Evolutionary conservation across 441 rosid genomes (phyloP).

Genomic region (Cnidoscolus chayamansa): DNA sequence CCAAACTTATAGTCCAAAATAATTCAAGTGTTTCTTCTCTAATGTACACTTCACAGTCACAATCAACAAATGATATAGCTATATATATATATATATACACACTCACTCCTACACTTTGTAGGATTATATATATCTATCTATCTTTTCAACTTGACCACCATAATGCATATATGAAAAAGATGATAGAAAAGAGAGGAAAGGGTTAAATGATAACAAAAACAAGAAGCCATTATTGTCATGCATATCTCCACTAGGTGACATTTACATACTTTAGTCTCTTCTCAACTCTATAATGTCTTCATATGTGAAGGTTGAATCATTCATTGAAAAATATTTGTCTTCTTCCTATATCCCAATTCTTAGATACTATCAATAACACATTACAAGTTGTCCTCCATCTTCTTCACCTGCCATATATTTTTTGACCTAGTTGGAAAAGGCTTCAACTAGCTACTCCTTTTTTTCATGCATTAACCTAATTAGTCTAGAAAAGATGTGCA

Average conservation of each 20-base stretch:
- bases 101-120: background rate
- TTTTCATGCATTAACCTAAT: too few relatives aligned
- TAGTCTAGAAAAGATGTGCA: too few relatives aligned
- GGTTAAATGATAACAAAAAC: conserved; percentile 12
- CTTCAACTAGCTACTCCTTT: background rate
- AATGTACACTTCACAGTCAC: background rate
- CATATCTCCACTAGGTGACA: conserved; percentile 34
- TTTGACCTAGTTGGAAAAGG: background rate
- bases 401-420: background rate
- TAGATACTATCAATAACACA: conserved; percentile 6
- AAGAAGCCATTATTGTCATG: conserved; percentile 19
- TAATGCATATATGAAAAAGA: background rate
- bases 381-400: conserved; percentile 18
- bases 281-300: background rate
- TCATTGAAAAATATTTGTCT: conserved; percentile 23
- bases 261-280: conserved; percentile 29
- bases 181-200: background rate
- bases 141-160: conserved; percentile 21
- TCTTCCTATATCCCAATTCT: conserved; percentile 24
- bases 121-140: background rate
- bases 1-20: background rate
- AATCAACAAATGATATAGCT: background rate
- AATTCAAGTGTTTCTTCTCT: background rate
- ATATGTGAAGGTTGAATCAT: conserved; percentile 16
- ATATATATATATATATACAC: too few relatives aligned